Conservation (phyloP, 208 protist species). For the Leishmania aethiopica region DNA sequence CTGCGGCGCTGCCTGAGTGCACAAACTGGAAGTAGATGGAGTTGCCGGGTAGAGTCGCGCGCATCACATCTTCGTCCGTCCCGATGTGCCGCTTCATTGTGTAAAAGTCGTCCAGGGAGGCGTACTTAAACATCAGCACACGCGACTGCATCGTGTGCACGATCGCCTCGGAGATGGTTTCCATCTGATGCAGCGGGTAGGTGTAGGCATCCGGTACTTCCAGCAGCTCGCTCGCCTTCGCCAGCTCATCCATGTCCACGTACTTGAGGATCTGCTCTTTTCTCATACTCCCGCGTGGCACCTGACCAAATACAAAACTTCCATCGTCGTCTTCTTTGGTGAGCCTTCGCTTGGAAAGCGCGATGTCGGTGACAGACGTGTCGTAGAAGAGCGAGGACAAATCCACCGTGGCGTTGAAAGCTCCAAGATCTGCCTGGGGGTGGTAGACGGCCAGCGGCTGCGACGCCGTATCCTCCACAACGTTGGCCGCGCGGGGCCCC, state of each 20-base stretch:
- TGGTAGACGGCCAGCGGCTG: neutral
- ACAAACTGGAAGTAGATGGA: conserved; percentile 13
- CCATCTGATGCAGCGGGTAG: conserved; percentile 52
- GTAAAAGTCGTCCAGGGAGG: conserved; percentile 20
- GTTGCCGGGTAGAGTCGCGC: neutral
- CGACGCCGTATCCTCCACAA: neutral
- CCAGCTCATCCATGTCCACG: conserved; percentile 9
- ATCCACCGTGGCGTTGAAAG: neutral
- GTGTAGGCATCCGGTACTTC: conserved; percentile 18
- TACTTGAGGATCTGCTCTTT: neutral
- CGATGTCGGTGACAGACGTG: conserved; percentile 5
- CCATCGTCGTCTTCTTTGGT: conserved; percentile 9
- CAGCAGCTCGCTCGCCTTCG: conserved; percentile 8
- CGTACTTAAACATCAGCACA: conserved; percentile 44
- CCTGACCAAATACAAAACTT: conserved; percentile 2
- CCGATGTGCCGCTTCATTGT: conserved; percentile 18
- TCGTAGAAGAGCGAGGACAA: conserved; percentile 16
- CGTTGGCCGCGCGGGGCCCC: neutral
- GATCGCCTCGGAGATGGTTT: conserved; percentile 50
- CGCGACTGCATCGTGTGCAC: conserved; percentile 44
- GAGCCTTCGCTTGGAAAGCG: neutral
- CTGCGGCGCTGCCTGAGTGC: neutral
- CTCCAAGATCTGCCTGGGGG: neutral
- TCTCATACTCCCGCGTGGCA: neutral
- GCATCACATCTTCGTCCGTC: conserved; percentile 32